Percentiles rank a stretch among this genome's conserved stretches.
These are phyloP conservation scores for Fusarium nygamai DNA, from an alignment of 2,329 filamentous ascomycete genomes.

Conservation along the genomic window DNA sequence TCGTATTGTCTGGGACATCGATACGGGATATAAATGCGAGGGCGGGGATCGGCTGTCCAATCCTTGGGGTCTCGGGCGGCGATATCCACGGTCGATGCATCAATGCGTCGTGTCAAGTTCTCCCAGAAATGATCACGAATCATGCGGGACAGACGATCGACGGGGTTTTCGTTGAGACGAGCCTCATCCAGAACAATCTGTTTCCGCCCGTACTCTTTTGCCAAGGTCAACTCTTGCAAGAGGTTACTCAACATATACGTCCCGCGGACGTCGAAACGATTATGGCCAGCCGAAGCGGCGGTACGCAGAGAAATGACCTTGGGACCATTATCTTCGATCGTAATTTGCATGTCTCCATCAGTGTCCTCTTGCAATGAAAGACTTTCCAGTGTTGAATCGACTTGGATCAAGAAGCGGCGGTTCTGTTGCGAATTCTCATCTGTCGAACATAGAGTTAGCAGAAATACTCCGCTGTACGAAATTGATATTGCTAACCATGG, in stretches of 20 bases:
- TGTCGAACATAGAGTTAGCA: conserved; percentile 48
- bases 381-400: conserved; percentile 82
- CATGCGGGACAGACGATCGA: conserved; percentile 84
- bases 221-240: conserved; percentile 91
- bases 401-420: conserved; percentile 86
- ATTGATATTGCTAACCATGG: conserved; percentile 57
- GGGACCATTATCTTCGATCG: conserved; percentile 92
- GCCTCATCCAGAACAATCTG: conserved; percentile 92
- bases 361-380: conserved; percentile 90
- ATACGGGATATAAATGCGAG: conserved; percentile 88
- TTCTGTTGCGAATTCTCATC: conserved; percentile 76
- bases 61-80: conserved; percentile 94
- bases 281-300: conserved; percentile 84
- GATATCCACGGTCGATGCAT: conserved; percentile 85
- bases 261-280: conserved; percentile 89
- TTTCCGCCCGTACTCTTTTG: conserved; percentile 88
- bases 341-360: conserved; percentile 95
- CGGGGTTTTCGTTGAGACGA: conserved; percentile 93
- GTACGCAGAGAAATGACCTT: conserved; percentile 91
- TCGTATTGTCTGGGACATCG: conserved; percentile 88
- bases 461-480: neutral
- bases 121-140: conserved; percentile 95
- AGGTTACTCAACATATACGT: conserved; percentile 98
- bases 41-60: conserved; percentile 89
- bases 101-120: conserved; percentile 87